Evolutionary conservation across 1,284 basidiomycete genomes (phyloP).

Genomic region (Ganoderma resinaceum): DNA sequence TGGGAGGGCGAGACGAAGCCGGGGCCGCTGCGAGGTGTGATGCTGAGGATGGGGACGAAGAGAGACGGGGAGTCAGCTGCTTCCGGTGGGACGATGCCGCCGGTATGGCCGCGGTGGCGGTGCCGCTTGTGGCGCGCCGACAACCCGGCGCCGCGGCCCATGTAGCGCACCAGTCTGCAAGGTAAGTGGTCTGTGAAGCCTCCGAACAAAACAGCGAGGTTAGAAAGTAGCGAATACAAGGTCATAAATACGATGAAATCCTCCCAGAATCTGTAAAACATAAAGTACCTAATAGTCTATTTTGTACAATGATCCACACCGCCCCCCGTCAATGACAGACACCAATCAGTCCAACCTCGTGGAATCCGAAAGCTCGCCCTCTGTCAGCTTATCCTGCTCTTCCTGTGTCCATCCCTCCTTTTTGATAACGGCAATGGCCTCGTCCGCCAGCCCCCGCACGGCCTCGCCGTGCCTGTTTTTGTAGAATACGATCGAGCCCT

Average conservation of each 20-base stretch:
- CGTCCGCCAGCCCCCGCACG: constrained; percentile 32
- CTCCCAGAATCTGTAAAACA: not conserved
- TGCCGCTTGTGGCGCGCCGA: constrained; percentile 26
- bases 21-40: not conserved
- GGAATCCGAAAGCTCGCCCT: constrained; percentile 15
- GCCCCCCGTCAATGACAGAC: not conserved
- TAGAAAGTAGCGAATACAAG: not conserved
- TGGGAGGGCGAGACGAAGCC: not conserved
- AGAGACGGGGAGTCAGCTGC: constrained; percentile 21
- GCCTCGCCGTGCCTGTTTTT: constrained; percentile 66
- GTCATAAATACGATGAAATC: not conserved
- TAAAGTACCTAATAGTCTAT: not conserved
- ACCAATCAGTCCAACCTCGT: not conserved
- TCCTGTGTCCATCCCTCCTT: constrained; percentile 31
- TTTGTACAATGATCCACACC: not conserved
- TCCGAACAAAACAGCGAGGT: not conserved
- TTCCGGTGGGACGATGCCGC: constrained; percentile 17
- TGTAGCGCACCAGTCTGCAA: not conserved
- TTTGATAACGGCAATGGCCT: constrained; percentile 27
- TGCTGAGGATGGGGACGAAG: not conserved
- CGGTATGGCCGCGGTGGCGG: constrained; percentile 25
- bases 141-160: not conserved
- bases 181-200: not conserved
- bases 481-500: constrained; percentile 80
- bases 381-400: constrained; percentile 28